A percentile compares a stretch with the other conserved stretches of the same genome.
Conservation (phyloP, 2,329 filamentous ascomycete genomes). For the Cladosporium phlei region DNA sequence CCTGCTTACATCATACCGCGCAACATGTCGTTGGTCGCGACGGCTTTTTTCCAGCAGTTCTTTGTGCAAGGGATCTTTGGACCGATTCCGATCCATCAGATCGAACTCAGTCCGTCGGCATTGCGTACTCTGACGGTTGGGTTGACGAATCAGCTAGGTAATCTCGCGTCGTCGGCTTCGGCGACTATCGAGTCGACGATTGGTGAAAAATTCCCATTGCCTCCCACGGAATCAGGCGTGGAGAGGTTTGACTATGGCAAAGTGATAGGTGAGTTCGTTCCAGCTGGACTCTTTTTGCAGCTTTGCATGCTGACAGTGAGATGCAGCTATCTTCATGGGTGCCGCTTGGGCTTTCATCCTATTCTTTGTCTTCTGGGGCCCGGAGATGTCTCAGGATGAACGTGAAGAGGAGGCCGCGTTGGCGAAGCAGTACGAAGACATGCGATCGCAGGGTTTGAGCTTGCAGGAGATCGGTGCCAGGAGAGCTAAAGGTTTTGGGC, state of each 20-base stretch:
- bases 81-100: conserved; percentile 36
- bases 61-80: conserved; percentile 37
- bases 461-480: conserved; percentile 18
- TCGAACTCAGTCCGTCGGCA: conserved; percentile 33
- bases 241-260: conserved; percentile 37
- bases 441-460: conserved; percentile 17
- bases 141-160: conserved; percentile 37
- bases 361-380: conserved; percentile 33
- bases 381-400: conserved; percentile 27
- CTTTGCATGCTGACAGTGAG: not conserved
- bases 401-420: conserved; percentile 19
- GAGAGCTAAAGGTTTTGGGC: conserved; percentile 9
- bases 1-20: conserved; percentile 33
- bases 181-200: conserved; percentile 37
- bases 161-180: conserved; percentile 34
- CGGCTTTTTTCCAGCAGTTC: conserved; percentile 37
- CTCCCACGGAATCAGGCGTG: conserved; percentile 24
- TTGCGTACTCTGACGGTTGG: conserved; percentile 35
- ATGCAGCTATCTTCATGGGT: conserved; percentile 17
- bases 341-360: conserved; percentile 27
- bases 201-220: conserved; percentile 34
- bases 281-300: not conserved
- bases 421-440: conserved; percentile 19
- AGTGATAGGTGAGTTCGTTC: conserved; percentile 30
- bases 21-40: conserved; percentile 30